phyloP scores from a whole-genome alignment of 148 eudicot species.

The Amaranthus cruentus region DNA sequence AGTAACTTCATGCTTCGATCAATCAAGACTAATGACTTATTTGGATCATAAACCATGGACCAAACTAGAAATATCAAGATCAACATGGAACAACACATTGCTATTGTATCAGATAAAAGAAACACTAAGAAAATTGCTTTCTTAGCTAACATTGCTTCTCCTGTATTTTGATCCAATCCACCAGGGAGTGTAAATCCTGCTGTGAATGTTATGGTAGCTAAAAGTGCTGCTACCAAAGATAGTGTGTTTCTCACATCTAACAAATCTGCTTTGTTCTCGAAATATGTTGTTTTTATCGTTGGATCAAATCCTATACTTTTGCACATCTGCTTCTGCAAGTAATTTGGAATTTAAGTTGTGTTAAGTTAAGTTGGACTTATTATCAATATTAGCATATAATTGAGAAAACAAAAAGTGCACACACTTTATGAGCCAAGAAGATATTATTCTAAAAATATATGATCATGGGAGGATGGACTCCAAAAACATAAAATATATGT shows the following conservation, averaged over 20 bases:
- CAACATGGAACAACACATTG: background rate
- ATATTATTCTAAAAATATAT: too few relatives aligned
- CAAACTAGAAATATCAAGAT: background rate
- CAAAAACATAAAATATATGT: too few relatives aligned
- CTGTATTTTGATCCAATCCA: background rate
- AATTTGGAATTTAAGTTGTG: too few relatives aligned
- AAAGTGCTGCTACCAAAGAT: too few relatives aligned
- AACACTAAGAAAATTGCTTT: background rate
- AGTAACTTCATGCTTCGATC: background rate
- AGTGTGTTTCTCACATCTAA: too few relatives aligned
- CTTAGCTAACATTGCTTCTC: background rate
- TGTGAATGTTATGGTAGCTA: background rate
- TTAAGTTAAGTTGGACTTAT: too few relatives aligned
- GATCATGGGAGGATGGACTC: too few relatives aligned
- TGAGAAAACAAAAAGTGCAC: too few relatives aligned
- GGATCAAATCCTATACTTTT: background rate
- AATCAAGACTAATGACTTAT: background rate
- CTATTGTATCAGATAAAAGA: background rate
- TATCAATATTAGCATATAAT: too few relatives aligned
- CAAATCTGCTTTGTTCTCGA: background rate
- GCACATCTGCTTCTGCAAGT: background rate
- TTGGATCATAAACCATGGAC: background rate
- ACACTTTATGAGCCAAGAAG: too few relatives aligned
- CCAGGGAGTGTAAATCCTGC: background rate
- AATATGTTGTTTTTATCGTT: background rate